phyloP scores from a whole-genome alignment of 179 eudicot genomes.

The Carnegiea gigantea region DNA sequence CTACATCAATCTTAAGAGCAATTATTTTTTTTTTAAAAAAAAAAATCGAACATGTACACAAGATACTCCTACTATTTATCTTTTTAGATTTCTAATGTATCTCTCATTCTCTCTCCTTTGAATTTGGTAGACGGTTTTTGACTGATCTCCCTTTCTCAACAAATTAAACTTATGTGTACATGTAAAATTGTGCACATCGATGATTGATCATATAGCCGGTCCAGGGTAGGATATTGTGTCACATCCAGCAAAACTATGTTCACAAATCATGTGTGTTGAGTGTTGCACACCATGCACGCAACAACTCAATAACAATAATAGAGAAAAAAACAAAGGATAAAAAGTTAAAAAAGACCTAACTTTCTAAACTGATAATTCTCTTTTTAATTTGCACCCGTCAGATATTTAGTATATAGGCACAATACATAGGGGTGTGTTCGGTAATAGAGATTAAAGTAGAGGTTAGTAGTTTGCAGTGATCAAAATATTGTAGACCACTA shows the following conservation, averaged over 20 bases:
- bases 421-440: too few relatives aligned
- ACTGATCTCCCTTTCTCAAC: background rate
- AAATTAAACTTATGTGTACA: background rate
- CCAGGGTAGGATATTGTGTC: background rate
- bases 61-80: too few relatives aligned
- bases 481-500: too few relatives aligned
- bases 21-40: too few relatives aligned
- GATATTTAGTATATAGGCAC: too few relatives aligned
- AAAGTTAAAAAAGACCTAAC: background rate
- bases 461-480: too few relatives aligned
- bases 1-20: too few relatives aligned
- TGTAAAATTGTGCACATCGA: background rate
- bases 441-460: too few relatives aligned
- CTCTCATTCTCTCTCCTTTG: background rate
- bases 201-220: constrained; percentile 4
- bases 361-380: too few relatives aligned
- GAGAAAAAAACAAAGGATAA: background rate
- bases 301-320: background rate
- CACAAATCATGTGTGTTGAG: background rate
- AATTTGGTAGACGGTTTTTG: background rate
- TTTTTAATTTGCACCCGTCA: too few relatives aligned
- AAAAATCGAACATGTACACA: too few relatives aligned
- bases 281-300: background rate
- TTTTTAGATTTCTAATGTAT: too few relatives aligned
- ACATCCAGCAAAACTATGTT: background rate